Base-by-base conservation (phyloP, 1,284 basidiomycete genomes). In the Pascua guehoae region DNA sequence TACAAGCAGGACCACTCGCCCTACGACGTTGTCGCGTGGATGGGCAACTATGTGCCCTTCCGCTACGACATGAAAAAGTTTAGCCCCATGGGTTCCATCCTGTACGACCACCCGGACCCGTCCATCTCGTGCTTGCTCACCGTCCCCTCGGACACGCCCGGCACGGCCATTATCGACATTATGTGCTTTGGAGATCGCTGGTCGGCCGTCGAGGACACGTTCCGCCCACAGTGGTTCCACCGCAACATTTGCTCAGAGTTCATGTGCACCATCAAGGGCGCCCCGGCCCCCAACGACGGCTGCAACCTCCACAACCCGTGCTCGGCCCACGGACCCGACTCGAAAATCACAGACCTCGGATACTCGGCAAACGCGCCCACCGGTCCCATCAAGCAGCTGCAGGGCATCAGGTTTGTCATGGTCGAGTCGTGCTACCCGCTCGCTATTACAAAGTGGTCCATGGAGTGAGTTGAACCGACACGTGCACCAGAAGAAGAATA, bases 11-110 rank as follows among this genome's bases (percentile, higher is more conserved):
- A 32, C 18, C 56, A 61, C 56, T 41, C 45, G 11, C 59, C 59
- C 12, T 61, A 47, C 48, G 86, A 88, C 65, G 86, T 88, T 36
- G 86, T 87, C 43, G 86, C 85, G 0, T 87, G 84, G 82, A 81
- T 83, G 54, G 84, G 84, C 54, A 87, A 85, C 74, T 87, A 87
- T 64, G 80, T 86, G 3, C 86, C 86, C 2, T 87, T 85, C 78
- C 87, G 87, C 71, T 87, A 88, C 66, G 83, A 83, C 37, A 71
- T 87, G 68, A 80, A 81, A 67, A 85, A 85, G 68, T 87, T 87
- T 74, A 78, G 83, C 66, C 81, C 81, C 60, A 82, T 87, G 54
- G 86, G 86, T 32, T 83, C 82, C 56, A 84, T 87, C 64, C 82
- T 82, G 39, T 84, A 82, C 56, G 75, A 75, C 60, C 69, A 75